Percentiles rank a stretch among this genome's conserved stretches.
Evolutionary conservation across 495 filamentous ascomycete species (phyloP).

Genomic region (Penicillium odoratum): DNA sequence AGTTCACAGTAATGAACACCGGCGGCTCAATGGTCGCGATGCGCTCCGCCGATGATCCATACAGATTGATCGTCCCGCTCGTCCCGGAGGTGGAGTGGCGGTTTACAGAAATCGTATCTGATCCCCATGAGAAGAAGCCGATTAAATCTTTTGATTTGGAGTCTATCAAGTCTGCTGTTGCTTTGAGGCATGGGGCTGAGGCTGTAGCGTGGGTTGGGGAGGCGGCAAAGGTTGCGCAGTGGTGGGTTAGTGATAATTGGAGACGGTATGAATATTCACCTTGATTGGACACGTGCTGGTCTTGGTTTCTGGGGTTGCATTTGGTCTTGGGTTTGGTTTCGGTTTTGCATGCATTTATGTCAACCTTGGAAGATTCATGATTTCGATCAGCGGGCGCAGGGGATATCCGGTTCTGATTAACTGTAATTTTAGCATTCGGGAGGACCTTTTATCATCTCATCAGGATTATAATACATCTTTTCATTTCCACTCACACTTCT

Average conservation of each 20-base stretch:
- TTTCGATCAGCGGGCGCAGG: constrained; percentile 21
- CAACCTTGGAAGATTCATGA: constrained; percentile 2
- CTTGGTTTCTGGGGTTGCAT: background rate
- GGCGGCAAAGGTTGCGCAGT: constrained; percentile 37
- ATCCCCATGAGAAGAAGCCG: constrained; percentile 36
- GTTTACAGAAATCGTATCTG: constrained; percentile 36
- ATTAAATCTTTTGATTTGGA: constrained; percentile 36
- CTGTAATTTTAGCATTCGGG: constrained; percentile 3
- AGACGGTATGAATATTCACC: constrained; percentile 19
- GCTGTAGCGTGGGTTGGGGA: constrained; percentile 39
- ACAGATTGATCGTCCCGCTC: constrained; percentile 43
- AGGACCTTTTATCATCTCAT: background rate
- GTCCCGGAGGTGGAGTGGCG: constrained; percentile 38
- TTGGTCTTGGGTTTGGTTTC: background rate
- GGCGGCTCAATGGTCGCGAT: constrained; percentile 44
- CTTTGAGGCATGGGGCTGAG: constrained; percentile 32
- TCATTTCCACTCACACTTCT: too few species aligned
- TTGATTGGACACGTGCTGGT: background rate
- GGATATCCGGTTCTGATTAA: constrained; percentile 8
- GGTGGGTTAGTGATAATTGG: constrained; percentile 40
- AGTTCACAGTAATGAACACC: constrained; percentile 49
- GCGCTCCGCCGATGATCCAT: constrained; percentile 38
- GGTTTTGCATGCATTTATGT: constrained; percentile 10
- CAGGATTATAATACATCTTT: too few species aligned
- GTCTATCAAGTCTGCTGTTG: constrained; percentile 27